A percentile compares a stretch with the other conserved stretches of the same genome.
Conservation (phyloP, 1,284 basidiomycete genomes). For the Polyporus tsugae region DNA sequence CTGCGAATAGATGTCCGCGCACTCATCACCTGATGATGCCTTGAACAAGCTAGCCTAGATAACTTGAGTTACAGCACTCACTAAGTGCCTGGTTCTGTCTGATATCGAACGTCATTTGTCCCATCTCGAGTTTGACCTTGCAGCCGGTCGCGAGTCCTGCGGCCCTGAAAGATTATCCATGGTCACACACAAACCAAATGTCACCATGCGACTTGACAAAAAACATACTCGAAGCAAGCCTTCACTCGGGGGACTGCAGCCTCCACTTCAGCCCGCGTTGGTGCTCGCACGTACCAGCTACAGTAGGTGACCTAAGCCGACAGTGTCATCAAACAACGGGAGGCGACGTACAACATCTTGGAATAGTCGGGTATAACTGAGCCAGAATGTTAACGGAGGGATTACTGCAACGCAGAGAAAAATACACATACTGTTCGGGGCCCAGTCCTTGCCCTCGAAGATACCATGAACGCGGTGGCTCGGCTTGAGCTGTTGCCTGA, state of each 20-base stretch:
- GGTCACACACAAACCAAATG: neutral
- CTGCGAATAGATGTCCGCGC: slow-evolving; percentile 37
- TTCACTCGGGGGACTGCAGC: slow-evolving; percentile 47
- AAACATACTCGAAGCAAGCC: slow-evolving; percentile 41
- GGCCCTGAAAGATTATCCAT: slow-evolving; percentile 54
- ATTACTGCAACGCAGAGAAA: neutral
- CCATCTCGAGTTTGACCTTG: slow-evolving; percentile 54
- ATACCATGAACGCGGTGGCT: slow-evolving; percentile 76
- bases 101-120: slow-evolving; percentile 53
- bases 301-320: neutral
- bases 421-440: slow-evolving; percentile 62
- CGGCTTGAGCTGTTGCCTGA: slow-evolving; percentile 70
- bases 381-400: neutral
- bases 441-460: slow-evolving; percentile 68
- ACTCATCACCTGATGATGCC: slow-evolving; percentile 39
- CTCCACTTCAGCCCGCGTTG: slow-evolving; percentile 62
- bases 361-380: slow-evolving; percentile 85
- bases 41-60: neutral
- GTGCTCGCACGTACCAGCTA: slow-evolving; percentile 70
- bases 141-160: slow-evolving; percentile 78
- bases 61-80: slow-evolving; percentile 38
- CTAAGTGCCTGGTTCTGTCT: slow-evolving; percentile 69
- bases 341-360: slow-evolving; percentile 55
- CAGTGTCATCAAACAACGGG: neutral
- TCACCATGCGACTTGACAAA: slow-evolving; percentile 42